These are phyloP conservation scores for Fusarium sp. DNA, from an alignment of 2,329 filamentous ascomycete genomes.

Conservation along the genomic window DNA sequence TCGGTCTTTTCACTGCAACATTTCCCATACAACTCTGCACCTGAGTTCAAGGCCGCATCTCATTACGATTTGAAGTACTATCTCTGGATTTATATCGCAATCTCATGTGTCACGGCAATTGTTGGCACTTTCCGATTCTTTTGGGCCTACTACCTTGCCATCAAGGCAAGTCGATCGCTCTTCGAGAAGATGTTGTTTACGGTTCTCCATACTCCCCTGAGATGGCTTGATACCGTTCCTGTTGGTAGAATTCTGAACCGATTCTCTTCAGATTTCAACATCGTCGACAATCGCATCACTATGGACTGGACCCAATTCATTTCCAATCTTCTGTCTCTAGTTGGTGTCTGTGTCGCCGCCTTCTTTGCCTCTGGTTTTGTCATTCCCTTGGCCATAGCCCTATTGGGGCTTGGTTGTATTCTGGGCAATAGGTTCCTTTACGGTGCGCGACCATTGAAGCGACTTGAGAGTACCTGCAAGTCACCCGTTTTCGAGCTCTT, in stretches of 20 bases:
- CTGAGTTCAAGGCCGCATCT: constrained; percentile 45
- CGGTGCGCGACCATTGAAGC: constrained; percentile 79
- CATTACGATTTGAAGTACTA: constrained; percentile 68
- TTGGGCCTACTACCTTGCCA: constrained; percentile 71
- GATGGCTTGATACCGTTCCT: constrained; percentile 84
- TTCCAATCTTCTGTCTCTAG: constrained; percentile 68
- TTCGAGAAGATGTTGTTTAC: constrained; percentile 75
- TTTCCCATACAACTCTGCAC: constrained; percentile 55
- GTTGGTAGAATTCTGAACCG: constrained; percentile 81
- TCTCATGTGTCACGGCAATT: constrained; percentile 71
- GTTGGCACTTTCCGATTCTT: constrained; percentile 72
- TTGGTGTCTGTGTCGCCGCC: constrained; percentile 74
- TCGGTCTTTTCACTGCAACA: constrained; percentile 62
- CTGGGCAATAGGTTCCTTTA: constrained; percentile 72
- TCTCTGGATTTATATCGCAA: constrained; percentile 73
- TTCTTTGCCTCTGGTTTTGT: constrained; percentile 75
- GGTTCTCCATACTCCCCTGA: constrained; percentile 76
- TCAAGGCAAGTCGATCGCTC: constrained; percentile 74
- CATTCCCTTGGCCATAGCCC: constrained; percentile 67
- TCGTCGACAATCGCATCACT: constrained; percentile 75
- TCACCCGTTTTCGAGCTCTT: constrained; percentile 86
- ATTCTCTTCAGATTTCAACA: constrained; percentile 81
- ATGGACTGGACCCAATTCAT: constrained; percentile 70
- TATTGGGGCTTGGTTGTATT: constrained; percentile 68
- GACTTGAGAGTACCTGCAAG: constrained; percentile 80